Evolutionary conservation across 768 basidiomycete species (phyloP), one percentile per base, ranked within the genome.

Genomic region (Lentinus brumalis): DNA sequence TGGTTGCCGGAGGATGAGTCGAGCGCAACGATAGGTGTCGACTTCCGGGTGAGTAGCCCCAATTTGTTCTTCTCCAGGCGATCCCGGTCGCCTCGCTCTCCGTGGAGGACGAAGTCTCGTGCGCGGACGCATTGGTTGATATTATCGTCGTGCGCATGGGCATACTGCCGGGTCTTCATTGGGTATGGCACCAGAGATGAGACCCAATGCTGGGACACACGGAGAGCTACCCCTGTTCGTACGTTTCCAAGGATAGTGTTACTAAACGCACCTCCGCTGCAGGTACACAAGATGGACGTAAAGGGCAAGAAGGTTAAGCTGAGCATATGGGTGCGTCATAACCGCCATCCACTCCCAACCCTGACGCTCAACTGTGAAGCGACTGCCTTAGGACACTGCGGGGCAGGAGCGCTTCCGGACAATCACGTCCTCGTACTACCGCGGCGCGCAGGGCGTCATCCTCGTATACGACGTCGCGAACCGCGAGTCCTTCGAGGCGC

Each of bases 331-430:
- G 96, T 96, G 67, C 62, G 88, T 75, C n/a, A 4, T 47, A 16
- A 14, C 26, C 1, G 15, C 35, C 21, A 51, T 44, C 44, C 42
- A 16, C 53, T 29, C 47, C 9, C 11, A 9, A 3, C 40, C 5
- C 8, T 4, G 15, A 26, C 10, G 26, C 21, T 10, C 21, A 18
- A 26, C 21, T 38, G 32, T 16, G 11, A 9, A 15, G 18, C 44
- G 5, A 26, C 21, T 31, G 18, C 53, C 31, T n/a, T 67, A 95
- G 94, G 94, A 97, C 68, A 96, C 94, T 0, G 94, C 95, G 52
- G 96, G 97, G 0, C 96, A 98, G 74, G 97, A 99, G 75, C 87
- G 96, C 5, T 99, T 98, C 71, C 83, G 94, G 49, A 97, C 96
- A 3, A 89, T 99, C 66, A 98, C 97, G 5, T 90, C 90, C 2